Evolutionary conservation across 768 basidiomycete genomes (phyloP).

Genomic region (Tylopilus felleus): DNA sequence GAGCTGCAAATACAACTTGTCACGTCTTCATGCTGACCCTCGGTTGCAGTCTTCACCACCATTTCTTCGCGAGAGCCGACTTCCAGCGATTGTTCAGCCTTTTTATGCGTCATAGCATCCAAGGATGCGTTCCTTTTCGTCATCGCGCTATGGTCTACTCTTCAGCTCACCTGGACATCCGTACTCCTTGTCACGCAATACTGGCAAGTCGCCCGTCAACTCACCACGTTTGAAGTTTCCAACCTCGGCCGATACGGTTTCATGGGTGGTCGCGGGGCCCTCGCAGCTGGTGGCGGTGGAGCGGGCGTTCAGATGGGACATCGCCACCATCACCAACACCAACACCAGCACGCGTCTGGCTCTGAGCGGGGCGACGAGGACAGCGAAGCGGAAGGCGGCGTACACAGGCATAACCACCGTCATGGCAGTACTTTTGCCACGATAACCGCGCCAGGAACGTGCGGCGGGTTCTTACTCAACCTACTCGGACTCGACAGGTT

Average conservation of each 20-base stretch:
- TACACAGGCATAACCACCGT: slow-evolving; percentile 45
- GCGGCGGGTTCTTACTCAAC: slow-evolving; percentile 72
- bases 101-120: slow-evolving; percentile 66
- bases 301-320: slow-evolving; percentile 76
- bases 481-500: slow-evolving; percentile 93
- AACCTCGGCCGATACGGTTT: slow-evolving; percentile 95
- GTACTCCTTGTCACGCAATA: slow-evolving; percentile 82
- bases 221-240: slow-evolving; percentile 94
- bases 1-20: slow-evolving; percentile 29
- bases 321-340: slow-evolving; percentile 41
- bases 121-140: slow-evolving; percentile 82
- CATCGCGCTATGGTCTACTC: slow-evolving; percentile 79
- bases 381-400: slow-evolving; percentile 30
- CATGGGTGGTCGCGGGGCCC: slow-evolving; percentile 89
- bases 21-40: not conserved
- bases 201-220: slow-evolving; percentile 91
- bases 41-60: slow-evolving; percentile 52
- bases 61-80: slow-evolving; percentile 17
- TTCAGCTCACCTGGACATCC: slow-evolving; percentile 94
- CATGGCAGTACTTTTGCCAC: slow-evolving; percentile 37
- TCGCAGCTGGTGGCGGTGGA: slow-evolving; percentile 52
- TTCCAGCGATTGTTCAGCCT: slow-evolving; percentile 20
- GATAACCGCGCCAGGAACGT: slow-evolving; percentile 32
- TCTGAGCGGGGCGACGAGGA: slow-evolving; percentile 51
- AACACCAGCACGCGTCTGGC: slow-evolving; percentile 22